A percentile compares a stretch with the other conserved stretches of the same genome.
Evolutionary conservation across 116 monocot species (phyloP).

Genomic region (Zostera marina): DNA sequence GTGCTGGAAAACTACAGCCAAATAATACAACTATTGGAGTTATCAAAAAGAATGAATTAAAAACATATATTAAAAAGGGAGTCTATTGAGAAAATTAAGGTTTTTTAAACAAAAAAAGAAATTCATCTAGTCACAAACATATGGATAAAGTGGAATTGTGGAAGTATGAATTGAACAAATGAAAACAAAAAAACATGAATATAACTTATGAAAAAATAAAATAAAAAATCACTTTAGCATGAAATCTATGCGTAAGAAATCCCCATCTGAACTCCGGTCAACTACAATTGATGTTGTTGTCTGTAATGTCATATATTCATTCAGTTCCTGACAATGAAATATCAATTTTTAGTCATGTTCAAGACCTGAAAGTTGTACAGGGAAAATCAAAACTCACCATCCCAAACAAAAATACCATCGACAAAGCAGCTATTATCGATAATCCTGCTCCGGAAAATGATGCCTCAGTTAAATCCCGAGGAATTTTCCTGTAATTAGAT

Average conservation of each 20-base stretch:
- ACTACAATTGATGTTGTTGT: slow-evolving; percentile 76
- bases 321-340: slow-evolving; percentile 50
- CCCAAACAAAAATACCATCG: slow-evolving; percentile 88
- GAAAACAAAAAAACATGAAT: too few species aligned
- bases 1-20: slow-evolving; percentile 73
- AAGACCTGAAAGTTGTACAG: background rate
- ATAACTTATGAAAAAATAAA: background rate
- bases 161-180: background rate
- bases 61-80: background rate
- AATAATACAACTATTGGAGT: slow-evolving; percentile 11
- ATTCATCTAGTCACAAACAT: background rate
- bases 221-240: slow-evolving; percentile 48
- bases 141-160: background rate
- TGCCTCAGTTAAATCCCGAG: slow-evolving; percentile 95
- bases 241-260: slow-evolving; percentile 88
- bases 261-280: slow-evolving; percentile 80
- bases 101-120: background rate
- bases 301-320: slow-evolving; percentile 50
- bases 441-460: slow-evolving; percentile 89
- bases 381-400: slow-evolving; percentile 40
- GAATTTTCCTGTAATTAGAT: slow-evolving; percentile 74
- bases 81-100: background rate
- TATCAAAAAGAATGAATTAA: background rate
- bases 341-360: background rate
- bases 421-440: slow-evolving; percentile 69